Percentiles rank a stretch among this genome's conserved stretches.
Conservation (phyloP, 805 yeast genomes). For the Kuraishia borneana region DNA sequence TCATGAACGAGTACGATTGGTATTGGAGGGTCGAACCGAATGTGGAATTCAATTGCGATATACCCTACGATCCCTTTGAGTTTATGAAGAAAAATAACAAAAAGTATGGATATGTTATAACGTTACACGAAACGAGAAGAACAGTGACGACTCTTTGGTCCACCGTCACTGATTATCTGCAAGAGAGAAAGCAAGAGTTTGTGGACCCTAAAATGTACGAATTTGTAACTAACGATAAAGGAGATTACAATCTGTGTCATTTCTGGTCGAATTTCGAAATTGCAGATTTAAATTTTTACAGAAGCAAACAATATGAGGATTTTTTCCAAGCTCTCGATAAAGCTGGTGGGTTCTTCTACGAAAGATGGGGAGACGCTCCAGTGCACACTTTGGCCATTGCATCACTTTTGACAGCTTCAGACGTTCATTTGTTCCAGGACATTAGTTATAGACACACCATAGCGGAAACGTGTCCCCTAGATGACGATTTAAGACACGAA, state of each 20-base stretch:
- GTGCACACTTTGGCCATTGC: slow-evolving; percentile 34
- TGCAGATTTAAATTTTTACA: slow-evolving; percentile 56
- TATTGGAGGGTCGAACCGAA: slow-evolving; percentile 77
- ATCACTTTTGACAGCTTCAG: slow-evolving; percentile 14
- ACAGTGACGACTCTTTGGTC: slow-evolving; percentile 39
- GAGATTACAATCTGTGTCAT: slow-evolving; percentile 57
- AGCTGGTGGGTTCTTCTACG: slow-evolving; percentile 74
- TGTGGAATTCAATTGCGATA: slow-evolving; percentile 47
- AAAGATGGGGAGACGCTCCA: slow-evolving; percentile 83
- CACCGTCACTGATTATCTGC: slow-evolving; percentile 1
- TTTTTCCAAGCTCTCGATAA: slow-evolving; percentile 55
- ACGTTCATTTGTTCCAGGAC: slow-evolving; percentile 49
- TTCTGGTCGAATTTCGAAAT: slow-evolving; percentile 78
- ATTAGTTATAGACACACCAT: slow-evolving; percentile 79
- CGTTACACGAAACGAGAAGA: slow-evolving; percentile 48
- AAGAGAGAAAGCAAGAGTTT: background rate
- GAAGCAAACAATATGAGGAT: slow-evolving; percentile 41
- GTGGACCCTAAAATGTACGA: no score
- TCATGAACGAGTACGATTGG: slow-evolving; percentile 48
- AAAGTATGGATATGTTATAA: slow-evolving; percentile 56
- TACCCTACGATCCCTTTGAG: slow-evolving; percentile 51
- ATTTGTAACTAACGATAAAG: slow-evolving; percentile 14
- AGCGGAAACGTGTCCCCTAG: slow-evolving; percentile 69
- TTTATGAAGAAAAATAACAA: slow-evolving; percentile 43
- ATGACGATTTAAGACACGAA: slow-evolving; percentile 36